Evolutionary conservation across 2,329 filamentous ascomycete species (phyloP), one percentile per base, ranked within the genome.

Genomic region (Fusarium fracticaudum): DNA sequence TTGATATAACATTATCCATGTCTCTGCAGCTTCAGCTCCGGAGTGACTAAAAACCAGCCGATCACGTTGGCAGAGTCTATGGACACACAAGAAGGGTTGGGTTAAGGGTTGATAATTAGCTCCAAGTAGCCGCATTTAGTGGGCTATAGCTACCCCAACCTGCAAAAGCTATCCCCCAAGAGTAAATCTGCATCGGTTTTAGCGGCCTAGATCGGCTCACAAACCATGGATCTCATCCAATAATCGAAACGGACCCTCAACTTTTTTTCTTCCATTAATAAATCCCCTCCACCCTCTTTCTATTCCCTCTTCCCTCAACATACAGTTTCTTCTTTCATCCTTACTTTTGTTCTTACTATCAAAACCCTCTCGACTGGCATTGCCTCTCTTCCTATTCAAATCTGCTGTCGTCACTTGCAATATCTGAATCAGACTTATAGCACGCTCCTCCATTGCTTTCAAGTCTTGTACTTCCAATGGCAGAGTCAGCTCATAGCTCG

Each of bases 381-480:
- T 70, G 31, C 48, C 71, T 70, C 73, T 76, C 71, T 76, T 76
- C 48, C 71, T 43, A 31, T 44, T 74, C 59, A 60, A 62, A 24
- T 44, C n/a, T 22, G 62, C 67, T 62, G 51, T 26, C 48, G 31
- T 50, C 45, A 50, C 47, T 29, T 50, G 47, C 53, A 55, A 24
- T 31, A 22, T 22, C 18, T 33, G 29, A 41, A 13, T 31, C 22
- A 50, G 82, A 84, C 85, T 84, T 79, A 80, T 84, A 85, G 85
- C 86, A 87, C 79, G 85, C 86, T 77, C 81, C 73, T 84, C 85
- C 86, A 87, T 88, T 88, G 86, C 85, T 87, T 80, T 83, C 78
- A 76, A 81, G 84, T 85, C 83, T 24, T 31, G 77, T 85, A 83
- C 84, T 87, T 17, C 41, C 57, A 60, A 60, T 87, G 86, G 85